Evolutionary conservation across 768 basidiomycete genomes (phyloP).

Genomic region (Lentinus tigrinus): DNA sequence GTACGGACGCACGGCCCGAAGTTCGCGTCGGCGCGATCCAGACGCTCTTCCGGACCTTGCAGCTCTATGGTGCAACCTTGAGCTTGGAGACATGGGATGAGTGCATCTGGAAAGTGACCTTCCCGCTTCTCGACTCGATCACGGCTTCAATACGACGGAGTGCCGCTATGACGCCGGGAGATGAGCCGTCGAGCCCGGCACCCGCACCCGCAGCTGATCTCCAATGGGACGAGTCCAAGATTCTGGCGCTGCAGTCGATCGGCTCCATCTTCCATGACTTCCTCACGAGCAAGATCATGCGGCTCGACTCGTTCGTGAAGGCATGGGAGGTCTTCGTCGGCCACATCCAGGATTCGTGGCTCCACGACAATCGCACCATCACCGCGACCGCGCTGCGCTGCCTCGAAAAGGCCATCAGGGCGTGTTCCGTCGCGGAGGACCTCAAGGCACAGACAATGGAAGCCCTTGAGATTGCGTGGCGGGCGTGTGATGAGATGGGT

Average conservation of each 20-base stretch:
- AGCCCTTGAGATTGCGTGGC: conserved; percentile 68
- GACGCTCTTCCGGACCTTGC: conserved; percentile 90
- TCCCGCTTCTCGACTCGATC: conserved; percentile 78
- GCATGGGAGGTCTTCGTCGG: conserved; percentile 76
- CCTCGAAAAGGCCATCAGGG: conserved; percentile 74
- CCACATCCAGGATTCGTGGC: conserved; percentile 69
- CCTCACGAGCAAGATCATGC: conserved; percentile 68
- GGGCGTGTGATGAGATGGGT: conserved; percentile 66
- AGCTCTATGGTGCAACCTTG: conserved; percentile 87
- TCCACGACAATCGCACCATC: conserved; percentile 60
- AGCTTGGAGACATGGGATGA: conserved; percentile 84
- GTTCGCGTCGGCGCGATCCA: conserved; percentile 93
- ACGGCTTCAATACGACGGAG: conserved; percentile 51
- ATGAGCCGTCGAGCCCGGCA: conserved; percentile 14
- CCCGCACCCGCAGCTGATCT: conserved; percentile 28
- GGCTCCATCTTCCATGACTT: conserved; percentile 85
- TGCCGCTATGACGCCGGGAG: conserved; percentile 11
- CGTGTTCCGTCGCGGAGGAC: conserved; percentile 39
- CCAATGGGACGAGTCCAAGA: conserved; percentile 87
- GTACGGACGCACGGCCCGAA: conserved; percentile 80
- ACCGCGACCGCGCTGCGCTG: conserved; percentile 85
- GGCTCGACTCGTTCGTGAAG: conserved; percentile 63
- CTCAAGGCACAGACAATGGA: conserved; percentile 41
- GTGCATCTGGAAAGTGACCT: conserved; percentile 88
- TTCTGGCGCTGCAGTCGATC: conserved; percentile 79